Base-by-base conservation (phyloP, 2,329 filamentous ascomycete species). In the Metarhizium anisopliae region DNA sequence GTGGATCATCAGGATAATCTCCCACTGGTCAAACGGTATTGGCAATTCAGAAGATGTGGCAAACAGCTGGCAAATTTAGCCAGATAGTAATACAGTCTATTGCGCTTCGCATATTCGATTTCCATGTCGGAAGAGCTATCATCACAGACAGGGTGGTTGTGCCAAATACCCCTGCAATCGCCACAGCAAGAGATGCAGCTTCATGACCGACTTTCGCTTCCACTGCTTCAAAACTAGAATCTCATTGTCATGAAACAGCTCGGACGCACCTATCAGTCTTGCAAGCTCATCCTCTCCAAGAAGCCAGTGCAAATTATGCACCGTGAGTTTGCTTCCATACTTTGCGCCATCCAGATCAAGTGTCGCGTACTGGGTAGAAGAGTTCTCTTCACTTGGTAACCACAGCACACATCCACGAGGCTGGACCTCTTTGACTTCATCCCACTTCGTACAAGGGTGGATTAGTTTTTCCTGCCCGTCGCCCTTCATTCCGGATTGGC, bases 91-190 rank as follows among this genome's bases (percentile, higher is more conserved):
- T 20, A 45, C 38, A 40, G 38, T 40, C 38, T 40, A 40, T 40
- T 14, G 6, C 4, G 20, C 14, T 16, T 16, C 40, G 14, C 40
- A 42, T 11, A 45, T 18, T 45, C n/a, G 40, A 6, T 13, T 45
- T 49, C 25, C 20, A 30, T 11, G 13, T 49, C 14, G 45, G 13
- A 49, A 14, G 45, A 7, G 16, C 14, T 49, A 29, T 3, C 6
- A 16, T 53, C 38, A 43, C 3, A 16, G 35, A 11, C 6, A 7
- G 16, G 32, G 2, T 42, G 14, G 40, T 25, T 60, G 51, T 16
- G 62, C 63, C 25, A 82, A 50, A 61, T 81, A 85, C 1, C 80
- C 81, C 58, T 85, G 78, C 8, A 86, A 64, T 58, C 76, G 79
- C 82, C 82, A 85, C 7, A 85, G 69, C 54, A 75, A 70, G 55